A percentile compares a stretch with the other conserved stretches of the same genome.
Evolutionary conservation across 2,329 filamentous ascomycete species (phyloP).

Genomic region (Fusarium sp.): DNA sequence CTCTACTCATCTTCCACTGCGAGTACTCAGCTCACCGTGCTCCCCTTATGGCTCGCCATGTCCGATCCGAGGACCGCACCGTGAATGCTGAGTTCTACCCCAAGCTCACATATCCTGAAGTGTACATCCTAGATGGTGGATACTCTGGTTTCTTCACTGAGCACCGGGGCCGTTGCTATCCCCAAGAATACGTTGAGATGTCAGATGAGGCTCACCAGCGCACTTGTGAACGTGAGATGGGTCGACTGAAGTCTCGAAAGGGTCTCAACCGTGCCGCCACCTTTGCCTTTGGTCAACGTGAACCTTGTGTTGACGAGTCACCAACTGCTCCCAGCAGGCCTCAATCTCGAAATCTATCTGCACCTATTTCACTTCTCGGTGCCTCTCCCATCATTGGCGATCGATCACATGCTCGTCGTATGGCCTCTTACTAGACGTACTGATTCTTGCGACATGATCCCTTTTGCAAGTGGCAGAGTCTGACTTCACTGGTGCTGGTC

Average conservation of each 20-base stretch:
- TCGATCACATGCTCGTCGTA: conserved; percentile 68
- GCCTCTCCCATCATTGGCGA: conserved; percentile 63
- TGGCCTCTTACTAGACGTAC: conserved; percentile 71
- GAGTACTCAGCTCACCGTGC: conserved; percentile 98
- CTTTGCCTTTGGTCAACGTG: conserved; percentile 89
- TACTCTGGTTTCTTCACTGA: conserved; percentile 93
- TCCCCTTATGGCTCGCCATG: conserved; percentile 93
- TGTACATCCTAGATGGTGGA: conserved; percentile 96
- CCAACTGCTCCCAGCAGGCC: conserved; percentile 67
- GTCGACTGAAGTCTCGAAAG: conserved; percentile 89
- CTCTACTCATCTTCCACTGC: conserved; percentile 93
- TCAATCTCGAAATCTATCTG: conserved; percentile 52
- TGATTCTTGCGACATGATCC: conserved; percentile 44
- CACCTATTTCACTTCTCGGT: conserved; percentile 60
- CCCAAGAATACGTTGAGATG: conserved; percentile 98
- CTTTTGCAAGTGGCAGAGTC: conserved; percentile 46
- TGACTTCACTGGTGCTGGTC: conserved; percentile 47
- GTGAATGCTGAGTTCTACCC: conserved; percentile 90
- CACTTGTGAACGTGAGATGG: conserved; percentile 94
- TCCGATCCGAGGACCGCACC: conserved; percentile 89
- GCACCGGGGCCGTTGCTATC: conserved; percentile 85
- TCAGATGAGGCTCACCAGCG: conserved; percentile 89
- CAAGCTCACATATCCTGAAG: conserved; percentile 90
- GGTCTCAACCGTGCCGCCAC: conserved; percentile 91
- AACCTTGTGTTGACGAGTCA: conserved; percentile 68